Conservation (phyloP, 2,329 filamentous ascomycete genomes). For the Chaetomium sp. region DNA sequence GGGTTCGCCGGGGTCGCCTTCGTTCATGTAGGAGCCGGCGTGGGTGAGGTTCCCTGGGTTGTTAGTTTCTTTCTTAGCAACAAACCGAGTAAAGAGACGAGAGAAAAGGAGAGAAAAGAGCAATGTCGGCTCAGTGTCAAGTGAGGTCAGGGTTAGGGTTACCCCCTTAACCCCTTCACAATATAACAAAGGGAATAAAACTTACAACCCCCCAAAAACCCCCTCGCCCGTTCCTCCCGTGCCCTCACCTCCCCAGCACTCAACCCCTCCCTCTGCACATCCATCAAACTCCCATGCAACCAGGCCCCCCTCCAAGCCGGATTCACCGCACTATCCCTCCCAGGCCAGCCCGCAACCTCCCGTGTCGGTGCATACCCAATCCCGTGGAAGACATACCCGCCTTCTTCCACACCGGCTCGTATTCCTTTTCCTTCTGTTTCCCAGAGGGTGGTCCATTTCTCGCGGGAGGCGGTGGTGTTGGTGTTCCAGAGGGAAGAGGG, state of each 20-base stretch:
- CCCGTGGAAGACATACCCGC: slow-evolving; percentile 26
- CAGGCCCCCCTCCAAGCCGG: slow-evolving; percentile 23
- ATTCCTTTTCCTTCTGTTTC: slow-evolving; percentile 20
- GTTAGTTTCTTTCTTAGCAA: no score
- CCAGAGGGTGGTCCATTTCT: slow-evolving; percentile 12
- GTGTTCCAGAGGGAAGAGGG: slow-evolving; percentile 20
- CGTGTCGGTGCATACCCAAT: slow-evolving; percentile 20
- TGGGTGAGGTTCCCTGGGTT: no score
- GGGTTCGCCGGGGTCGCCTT: slow-evolving; percentile 19
- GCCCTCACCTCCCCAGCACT: slow-evolving; percentile 11
- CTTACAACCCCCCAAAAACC: slow-evolving; percentile 13
- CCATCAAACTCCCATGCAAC: slow-evolving; percentile 19
- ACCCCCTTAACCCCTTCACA: not conserved
- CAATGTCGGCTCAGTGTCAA: no score
- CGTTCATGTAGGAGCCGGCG: slow-evolving; percentile 17
- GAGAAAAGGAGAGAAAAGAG: no score
- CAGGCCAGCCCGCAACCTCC: slow-evolving; percentile 21
- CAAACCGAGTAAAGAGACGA: no score
- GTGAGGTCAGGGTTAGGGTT: no score
- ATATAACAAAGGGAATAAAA: not conserved
- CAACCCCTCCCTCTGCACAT: slow-evolving; percentile 13
- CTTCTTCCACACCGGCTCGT: slow-evolving; percentile 20
- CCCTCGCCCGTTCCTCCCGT: slow-evolving; percentile 10
- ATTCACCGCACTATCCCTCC: slow-evolving; percentile 23
- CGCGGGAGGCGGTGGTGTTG: no score